A percentile compares a stretch with the other conserved stretches of the same genome.
Evolutionary conservation across 108 stramenopile genomes (phyloP).

Genomic region (Nitzschia sp.): DNA sequence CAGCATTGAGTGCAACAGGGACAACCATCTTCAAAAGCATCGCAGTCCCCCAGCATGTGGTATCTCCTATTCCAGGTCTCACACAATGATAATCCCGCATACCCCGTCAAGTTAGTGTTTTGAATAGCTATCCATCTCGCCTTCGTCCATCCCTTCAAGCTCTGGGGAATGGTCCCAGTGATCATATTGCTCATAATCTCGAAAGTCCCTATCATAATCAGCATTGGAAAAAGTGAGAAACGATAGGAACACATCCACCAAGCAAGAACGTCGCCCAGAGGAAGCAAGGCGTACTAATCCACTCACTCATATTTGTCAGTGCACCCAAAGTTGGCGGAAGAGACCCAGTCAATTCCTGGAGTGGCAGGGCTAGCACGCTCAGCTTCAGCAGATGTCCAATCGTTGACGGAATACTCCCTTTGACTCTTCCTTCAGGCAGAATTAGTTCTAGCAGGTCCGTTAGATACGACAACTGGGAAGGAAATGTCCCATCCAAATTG

Average conservation of each 20-base stretch:
- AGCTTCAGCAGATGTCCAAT: conserved; percentile 43
- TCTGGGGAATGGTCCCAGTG: background rate
- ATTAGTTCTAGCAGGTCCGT: conserved; percentile 49
- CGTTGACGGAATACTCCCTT: conserved; percentile 44
- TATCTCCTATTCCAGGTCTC: background rate
- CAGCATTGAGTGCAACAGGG: background rate
- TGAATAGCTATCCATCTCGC: background rate
- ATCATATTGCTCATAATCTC: background rate
- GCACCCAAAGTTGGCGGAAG: conserved; percentile 39
- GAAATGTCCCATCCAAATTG: conserved; percentile 47
- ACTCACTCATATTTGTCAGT: background rate
- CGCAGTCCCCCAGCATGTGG: background rate
- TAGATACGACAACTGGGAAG: conserved; percentile 42
- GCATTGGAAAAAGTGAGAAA: too few relatives aligned
- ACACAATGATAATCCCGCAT: background rate
- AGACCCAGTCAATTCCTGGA: conserved; percentile 38
- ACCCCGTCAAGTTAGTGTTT: background rate
- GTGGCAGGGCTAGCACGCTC: conserved; percentile 35
- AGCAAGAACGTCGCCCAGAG: too few relatives aligned
- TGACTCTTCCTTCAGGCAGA: conserved; percentile 30
- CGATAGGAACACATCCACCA: too few relatives aligned
- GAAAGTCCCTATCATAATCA: conserved; percentile 12
- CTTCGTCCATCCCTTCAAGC: background rate
- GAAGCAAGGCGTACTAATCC: too few relatives aligned
- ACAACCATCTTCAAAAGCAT: background rate